Percentiles rank a stretch among this genome's conserved stretches.
These are phyloP conservation scores for Oryza officinalis DNA, from an alignment of 176 grass and related monocot species.

Conservation along the genomic window DNA sequence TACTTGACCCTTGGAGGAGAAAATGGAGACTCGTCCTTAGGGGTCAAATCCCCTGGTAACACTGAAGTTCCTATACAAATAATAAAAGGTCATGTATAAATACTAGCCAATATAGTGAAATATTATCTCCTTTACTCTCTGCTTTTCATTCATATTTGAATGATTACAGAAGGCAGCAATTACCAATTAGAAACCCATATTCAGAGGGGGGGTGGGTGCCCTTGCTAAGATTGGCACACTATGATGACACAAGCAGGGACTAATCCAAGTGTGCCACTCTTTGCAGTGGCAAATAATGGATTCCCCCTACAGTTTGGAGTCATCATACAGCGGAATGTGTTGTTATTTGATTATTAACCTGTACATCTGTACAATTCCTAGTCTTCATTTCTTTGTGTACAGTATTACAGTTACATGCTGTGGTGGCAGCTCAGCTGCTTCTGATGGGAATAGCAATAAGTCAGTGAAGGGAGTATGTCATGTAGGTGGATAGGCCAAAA, in stretches of 20 bases:
- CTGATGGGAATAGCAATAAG: not conserved
- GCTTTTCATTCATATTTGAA: slow-evolving; percentile 3
- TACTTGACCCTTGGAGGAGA: slow-evolving; percentile 96
- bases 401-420: not conserved
- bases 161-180: not conserved
- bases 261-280: not conserved
- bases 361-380: not conserved
- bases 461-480: not conserved
- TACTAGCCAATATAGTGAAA: slow-evolving; percentile 10
- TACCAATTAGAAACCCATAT: slow-evolving; percentile 6
- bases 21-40: slow-evolving; percentile 91
- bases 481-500: not conserved
- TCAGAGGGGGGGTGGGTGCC: not conserved
- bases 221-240: not conserved
- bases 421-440: not conserved
- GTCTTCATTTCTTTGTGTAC: slow-evolving; percentile 8
- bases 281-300: not conserved
- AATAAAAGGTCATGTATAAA: slow-evolving; percentile 9
- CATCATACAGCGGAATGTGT: slow-evolving; percentile 6
- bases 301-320: not conserved
- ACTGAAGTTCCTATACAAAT: slow-evolving; percentile 51
- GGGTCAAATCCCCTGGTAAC: slow-evolving; percentile 64
- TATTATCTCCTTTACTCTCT: slow-evolving; percentile 15
- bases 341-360: not conserved
- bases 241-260: not conserved